These are phyloP conservation scores for Triticum turgidum DNA, from an alignment of 176 grass and related monocot genomes.

Conservation along the genomic window DNA sequence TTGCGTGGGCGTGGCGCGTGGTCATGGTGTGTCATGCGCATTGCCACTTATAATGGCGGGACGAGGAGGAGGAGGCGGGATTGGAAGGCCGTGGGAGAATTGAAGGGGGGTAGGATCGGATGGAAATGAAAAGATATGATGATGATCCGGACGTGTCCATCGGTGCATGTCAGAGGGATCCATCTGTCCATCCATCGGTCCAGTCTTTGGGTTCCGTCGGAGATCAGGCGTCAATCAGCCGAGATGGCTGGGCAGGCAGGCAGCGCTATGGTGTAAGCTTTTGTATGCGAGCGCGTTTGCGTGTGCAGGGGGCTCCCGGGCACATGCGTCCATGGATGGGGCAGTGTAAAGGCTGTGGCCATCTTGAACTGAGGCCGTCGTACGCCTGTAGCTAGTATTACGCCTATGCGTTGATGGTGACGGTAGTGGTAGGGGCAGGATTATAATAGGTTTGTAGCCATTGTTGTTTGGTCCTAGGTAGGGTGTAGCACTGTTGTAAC, in stretches of 20 bases:
- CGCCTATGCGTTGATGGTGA: background rate
- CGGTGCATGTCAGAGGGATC: conserved; percentile 15
- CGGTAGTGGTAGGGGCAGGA: background rate
- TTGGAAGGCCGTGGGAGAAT: background rate
- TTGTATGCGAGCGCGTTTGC: conserved; percentile 27
- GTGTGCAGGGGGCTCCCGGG: conserved; percentile 28
- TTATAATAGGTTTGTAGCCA: conserved; percentile 7
- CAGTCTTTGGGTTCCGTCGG: background rate
- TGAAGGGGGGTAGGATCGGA: background rate
- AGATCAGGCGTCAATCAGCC: conserved; percentile 21
- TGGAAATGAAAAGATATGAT: background rate
- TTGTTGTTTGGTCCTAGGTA: conserved; percentile 30
- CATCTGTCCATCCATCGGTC: conserved; percentile 5
- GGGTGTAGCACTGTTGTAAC: background rate
- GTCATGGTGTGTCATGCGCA: background rate
- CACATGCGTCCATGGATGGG: background rate
- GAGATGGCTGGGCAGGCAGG: no score
- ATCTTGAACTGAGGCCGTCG: background rate
- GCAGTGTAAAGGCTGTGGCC: background rate
- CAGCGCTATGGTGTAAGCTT: conserved; percentile 1
- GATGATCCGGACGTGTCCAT: conserved; percentile 13
- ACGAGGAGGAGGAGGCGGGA: background rate
- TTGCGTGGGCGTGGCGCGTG: background rate
- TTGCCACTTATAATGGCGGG: background rate
- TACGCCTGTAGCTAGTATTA: background rate